phyloP scores from a whole-genome alignment of 2,329 filamentous ascomycete genomes.

The Fusarium algeriense region DNA sequence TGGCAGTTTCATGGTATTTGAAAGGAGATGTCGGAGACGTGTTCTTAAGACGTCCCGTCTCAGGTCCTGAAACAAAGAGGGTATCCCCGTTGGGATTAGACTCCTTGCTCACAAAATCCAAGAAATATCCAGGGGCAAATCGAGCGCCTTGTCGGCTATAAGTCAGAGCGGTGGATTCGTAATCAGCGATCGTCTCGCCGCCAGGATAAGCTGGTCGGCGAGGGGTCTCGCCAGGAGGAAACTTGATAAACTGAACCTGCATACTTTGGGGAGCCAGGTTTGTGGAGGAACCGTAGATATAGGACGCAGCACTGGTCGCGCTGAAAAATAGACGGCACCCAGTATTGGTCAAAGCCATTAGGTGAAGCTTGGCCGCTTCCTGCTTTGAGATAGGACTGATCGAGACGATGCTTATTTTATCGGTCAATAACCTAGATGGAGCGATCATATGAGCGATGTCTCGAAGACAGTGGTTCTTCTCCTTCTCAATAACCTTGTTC shows the following conservation, averaged over 20 bases:
- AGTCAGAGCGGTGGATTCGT: conserved; percentile 62
- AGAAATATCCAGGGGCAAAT: conserved; percentile 90
- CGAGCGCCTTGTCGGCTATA: conserved; percentile 66
- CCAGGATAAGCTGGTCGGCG: conserved; percentile 49
- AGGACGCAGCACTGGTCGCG: conserved; percentile 81
- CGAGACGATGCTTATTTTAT: conserved; percentile 79
- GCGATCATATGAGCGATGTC: conserved; percentile 90
- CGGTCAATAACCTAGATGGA: conserved; percentile 76
- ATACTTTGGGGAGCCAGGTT: conserved; percentile 86
- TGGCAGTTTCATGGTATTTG: conserved; percentile 81
- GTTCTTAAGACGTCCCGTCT: conserved; percentile 84
- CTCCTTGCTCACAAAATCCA: conserved; percentile 80
- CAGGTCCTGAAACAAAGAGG: conserved; percentile 88
- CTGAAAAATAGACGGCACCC: conserved; percentile 94
- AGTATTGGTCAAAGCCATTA: conserved; percentile 90
- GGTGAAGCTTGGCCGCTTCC: conserved; percentile 85
- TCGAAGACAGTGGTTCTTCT: conserved; percentile 69
- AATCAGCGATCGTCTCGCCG: conserved; percentile 59
- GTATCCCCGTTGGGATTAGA: conserved; percentile 71
- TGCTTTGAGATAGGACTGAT: conserved; percentile 85
- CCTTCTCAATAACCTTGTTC: conserved; percentile 74
- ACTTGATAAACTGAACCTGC: conserved; percentile 97
- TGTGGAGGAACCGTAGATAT: conserved; percentile 70
- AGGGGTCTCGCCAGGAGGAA: conserved; percentile 72
- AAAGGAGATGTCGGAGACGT: conserved; percentile 65